Conservation (phyloP, 345 rosid genomes). For the Psidium guajava region DNA sequence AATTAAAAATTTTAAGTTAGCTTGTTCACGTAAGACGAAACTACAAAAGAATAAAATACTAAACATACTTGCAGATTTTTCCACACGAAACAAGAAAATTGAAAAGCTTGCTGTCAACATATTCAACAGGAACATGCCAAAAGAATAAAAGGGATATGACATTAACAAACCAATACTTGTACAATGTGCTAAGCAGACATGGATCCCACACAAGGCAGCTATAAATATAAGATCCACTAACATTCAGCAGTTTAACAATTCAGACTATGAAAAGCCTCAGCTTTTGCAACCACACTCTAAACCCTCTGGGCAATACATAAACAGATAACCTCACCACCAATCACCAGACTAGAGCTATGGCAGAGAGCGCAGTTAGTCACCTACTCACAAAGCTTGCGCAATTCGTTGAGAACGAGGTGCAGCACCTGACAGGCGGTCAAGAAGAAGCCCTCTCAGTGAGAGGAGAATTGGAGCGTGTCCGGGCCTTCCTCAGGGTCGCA, state of each 20-base stretch:
- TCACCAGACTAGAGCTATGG: not conserved
- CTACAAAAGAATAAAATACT: not conserved
- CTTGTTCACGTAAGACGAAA: not conserved
- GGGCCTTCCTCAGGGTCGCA: slow-evolving; percentile 15
- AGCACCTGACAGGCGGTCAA: not conserved
- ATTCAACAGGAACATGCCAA: not conserved
- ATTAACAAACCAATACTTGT: not conserved
- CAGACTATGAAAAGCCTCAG: not conserved
- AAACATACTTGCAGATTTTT: not conserved
- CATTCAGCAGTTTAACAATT: not conserved
- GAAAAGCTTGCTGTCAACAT: not conserved
- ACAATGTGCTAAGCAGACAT: not conserved
- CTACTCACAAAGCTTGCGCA: not conserved
- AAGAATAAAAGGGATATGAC: not conserved
- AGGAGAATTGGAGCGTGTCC: slow-evolving; percentile 14
- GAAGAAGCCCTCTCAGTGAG: not conserved
- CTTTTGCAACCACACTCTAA: not conserved
- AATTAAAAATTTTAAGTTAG: not conserved
- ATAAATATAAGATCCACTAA: not conserved
- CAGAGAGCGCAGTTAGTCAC: not conserved
- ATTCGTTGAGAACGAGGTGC: not conserved
- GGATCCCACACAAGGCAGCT: not conserved
- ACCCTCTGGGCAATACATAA: not conserved
- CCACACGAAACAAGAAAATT: not conserved
- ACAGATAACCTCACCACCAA: not conserved